Conservation (phyloP, 306 rosid genomes). For the Potentilla sterilis region DNA sequence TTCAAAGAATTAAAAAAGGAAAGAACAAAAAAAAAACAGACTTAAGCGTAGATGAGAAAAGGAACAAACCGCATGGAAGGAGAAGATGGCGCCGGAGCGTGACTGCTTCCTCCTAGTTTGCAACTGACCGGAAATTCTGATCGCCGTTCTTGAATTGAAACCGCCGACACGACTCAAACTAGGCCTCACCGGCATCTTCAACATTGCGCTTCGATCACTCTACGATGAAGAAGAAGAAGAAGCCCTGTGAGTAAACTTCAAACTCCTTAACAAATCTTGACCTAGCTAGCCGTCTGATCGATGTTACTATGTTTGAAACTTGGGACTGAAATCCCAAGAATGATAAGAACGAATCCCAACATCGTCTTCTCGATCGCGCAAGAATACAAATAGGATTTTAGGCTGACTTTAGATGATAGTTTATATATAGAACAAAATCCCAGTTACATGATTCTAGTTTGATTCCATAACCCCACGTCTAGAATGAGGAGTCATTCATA, state of each 20-base stretch:
- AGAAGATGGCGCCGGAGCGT: no score
- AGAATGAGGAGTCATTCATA: background rate
- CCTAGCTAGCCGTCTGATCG: no score
- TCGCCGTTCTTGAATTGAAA: background rate
- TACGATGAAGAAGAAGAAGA: background rate
- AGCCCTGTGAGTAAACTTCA: no score
- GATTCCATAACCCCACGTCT: background rate
- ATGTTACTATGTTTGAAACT: background rate
- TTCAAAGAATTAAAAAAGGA: no score
- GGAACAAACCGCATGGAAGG: no score
- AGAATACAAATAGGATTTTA: background rate
- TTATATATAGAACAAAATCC: background rate
- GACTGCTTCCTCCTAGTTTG: background rate
- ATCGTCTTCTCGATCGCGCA: background rate
- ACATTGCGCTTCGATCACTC: background rate
- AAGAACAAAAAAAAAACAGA: no score
- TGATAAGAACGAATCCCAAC: no score
- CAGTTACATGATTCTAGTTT: background rate
- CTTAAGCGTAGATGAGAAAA: no score
- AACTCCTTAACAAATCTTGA: no score
- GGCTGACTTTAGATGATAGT: background rate
- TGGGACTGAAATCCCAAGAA: no score
- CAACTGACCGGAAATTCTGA: background rate
- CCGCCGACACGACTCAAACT: background rate
- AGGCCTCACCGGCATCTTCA: background rate